Evolutionary conservation across 2,329 filamentous ascomycete genomes (phyloP).

Genomic region (Aspergillus awamori): DNA sequence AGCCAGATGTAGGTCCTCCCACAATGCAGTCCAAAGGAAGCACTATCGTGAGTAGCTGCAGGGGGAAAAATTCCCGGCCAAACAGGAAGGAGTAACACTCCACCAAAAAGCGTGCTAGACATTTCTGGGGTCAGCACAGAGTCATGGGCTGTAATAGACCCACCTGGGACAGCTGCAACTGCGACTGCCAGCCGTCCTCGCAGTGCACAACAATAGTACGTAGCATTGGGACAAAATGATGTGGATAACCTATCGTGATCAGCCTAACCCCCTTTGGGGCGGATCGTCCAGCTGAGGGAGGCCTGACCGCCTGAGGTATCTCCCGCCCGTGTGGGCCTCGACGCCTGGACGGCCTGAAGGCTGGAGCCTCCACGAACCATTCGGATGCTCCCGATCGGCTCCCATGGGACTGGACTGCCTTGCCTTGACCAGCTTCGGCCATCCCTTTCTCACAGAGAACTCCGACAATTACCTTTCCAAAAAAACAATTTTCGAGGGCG

Average conservation of each 20-base stretch:
- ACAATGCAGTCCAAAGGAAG: not conserved
- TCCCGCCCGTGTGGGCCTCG: not conserved
- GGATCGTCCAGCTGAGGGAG: not conserved
- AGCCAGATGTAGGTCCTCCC: too few relatives aligned
- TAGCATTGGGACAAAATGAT: too few relatives aligned
- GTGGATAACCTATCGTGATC: too few relatives aligned
- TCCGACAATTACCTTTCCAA: not conserved
- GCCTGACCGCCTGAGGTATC: not conserved
- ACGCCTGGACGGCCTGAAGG: not conserved
- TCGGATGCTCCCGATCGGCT: slow-evolving; percentile 17
- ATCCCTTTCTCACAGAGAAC: too few relatives aligned
- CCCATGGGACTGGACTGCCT: not conserved
- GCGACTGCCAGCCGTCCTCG: too few relatives aligned
- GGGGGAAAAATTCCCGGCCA: not conserved
- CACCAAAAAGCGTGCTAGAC: not conserved
- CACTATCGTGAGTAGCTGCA: not conserved
- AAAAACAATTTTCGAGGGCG: too few relatives aligned
- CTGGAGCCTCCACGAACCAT: slow-evolving; percentile 12
- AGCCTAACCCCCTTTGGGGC: not conserved
- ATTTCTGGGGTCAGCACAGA: too few relatives aligned
- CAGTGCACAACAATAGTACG: too few relatives aligned
- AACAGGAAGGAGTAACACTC: not conserved
- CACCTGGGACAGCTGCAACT: too few relatives aligned
- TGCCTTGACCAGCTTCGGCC: too few relatives aligned
- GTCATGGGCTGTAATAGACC: too few relatives aligned